Evolutionary conservation across 768 basidiomycete genomes (phyloP).

Genomic region (Dioszegia crocea): DNA sequence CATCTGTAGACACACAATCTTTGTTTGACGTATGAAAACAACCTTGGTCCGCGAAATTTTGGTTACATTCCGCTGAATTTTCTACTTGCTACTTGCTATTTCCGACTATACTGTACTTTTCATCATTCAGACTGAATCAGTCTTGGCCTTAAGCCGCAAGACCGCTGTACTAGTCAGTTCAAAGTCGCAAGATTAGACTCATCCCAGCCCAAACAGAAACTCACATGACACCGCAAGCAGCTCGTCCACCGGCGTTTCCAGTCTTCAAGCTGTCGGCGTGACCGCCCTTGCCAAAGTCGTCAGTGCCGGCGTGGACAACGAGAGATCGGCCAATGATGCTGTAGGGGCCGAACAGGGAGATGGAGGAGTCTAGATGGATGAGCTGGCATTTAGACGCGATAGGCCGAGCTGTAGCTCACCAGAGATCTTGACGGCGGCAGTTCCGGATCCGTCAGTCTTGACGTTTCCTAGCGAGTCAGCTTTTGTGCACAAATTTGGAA

Average conservation of each 20-base stretch:
- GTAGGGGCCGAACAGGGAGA: conserved; percentile 65
- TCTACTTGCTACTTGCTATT: background rate
- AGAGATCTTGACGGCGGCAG: conserved; percentile 59
- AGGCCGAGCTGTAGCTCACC: conserved; percentile 18
- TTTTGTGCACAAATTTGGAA: too few species aligned
- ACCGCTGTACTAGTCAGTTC: background rate
- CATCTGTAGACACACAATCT: too few species aligned
- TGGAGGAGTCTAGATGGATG: conserved; percentile 53
- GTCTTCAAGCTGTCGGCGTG: conserved; percentile 69
- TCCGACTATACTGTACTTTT: background rate
- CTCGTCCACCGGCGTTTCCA: conserved; percentile 66
- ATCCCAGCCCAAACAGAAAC: conserved; percentile 8
- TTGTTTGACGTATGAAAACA: too few species aligned
- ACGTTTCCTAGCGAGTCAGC: conserved; percentile 62
- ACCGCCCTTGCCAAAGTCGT: conserved; percentile 71
- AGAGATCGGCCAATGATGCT: conserved; percentile 71
- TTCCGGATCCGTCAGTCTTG: conserved; percentile 59
- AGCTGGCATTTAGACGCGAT: background rate
- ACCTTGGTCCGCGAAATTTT: too few species aligned
- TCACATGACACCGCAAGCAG: conserved; percentile 82
- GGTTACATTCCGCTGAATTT: too few species aligned
- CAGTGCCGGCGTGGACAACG: conserved; percentile 71
- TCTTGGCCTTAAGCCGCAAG: background rate
- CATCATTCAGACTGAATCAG: background rate
- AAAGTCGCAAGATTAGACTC: background rate